Conservation (phyloP, 2,329 filamentous ascomycete genomes). For the Byssoonygena ceratinophila region DNA sequence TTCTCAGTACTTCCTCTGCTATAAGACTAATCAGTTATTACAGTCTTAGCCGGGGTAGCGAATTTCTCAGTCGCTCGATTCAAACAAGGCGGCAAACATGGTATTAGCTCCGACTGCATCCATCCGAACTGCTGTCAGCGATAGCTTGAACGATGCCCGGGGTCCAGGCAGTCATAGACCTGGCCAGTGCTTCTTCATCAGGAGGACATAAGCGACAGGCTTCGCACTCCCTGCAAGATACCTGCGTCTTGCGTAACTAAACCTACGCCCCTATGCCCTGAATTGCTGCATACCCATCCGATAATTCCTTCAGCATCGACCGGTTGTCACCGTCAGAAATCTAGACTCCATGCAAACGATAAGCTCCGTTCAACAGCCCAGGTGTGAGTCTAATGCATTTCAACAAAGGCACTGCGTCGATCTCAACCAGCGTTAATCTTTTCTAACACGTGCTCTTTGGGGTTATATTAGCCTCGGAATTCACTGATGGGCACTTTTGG, state of each 20-base stretch:
- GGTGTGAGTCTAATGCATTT: background rate
- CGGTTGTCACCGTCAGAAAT: background rate
- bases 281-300: background rate
- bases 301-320: background rate
- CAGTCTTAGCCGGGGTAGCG: background rate
- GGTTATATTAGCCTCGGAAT: background rate
- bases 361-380: background rate
- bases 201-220: background rate
- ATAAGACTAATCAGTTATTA: background rate
- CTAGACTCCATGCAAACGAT: background rate
- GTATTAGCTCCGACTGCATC: background rate
- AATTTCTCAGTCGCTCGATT: constrained; percentile 1
- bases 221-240: background rate
- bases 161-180: too few relatives aligned
- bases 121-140: background rate
- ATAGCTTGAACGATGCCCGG: background rate
- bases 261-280: background rate
- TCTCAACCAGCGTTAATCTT: background rate
- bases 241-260: constrained; percentile 3
- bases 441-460: background rate
- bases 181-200: background rate
- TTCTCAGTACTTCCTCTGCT: background rate
- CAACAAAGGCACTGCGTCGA: background rate
- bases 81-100: background rate
- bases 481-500: background rate